These are phyloP conservation scores for Kwoniella botswanensis DNA, from an alignment of 768 basidiomycete genomes.

Conservation along the genomic window DNA sequence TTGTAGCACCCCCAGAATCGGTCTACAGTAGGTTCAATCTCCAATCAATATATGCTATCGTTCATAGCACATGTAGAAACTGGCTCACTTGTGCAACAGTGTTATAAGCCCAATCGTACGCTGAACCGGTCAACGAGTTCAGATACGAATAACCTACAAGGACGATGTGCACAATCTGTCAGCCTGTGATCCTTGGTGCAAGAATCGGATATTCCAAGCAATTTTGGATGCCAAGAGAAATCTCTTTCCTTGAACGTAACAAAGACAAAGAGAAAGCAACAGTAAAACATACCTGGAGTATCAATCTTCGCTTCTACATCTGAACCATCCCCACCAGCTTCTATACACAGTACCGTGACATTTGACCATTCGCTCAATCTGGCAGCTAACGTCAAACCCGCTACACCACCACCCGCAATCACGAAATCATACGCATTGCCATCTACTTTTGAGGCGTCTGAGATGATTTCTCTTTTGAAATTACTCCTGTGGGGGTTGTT, in stretches of 20 bases:
- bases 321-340: conserved; percentile 56
- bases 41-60: background rate
- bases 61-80: background rate
- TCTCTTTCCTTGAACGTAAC: background rate
- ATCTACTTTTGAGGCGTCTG: conserved; percentile 29
- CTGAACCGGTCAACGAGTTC: conserved; percentile 38
- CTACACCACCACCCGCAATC: conserved; percentile 63
- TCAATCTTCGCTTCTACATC: conserved; percentile 53
- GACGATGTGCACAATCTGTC: background rate
- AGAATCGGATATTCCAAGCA: too few species aligned
- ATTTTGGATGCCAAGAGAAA: background rate
- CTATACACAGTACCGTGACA: conserved; percentile 62
- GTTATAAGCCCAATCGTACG: conserved; percentile 50
- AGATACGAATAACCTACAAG: conserved; percentile 42
- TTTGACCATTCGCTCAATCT: conserved; percentile 63
- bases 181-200: background rate
- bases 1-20: conserved; percentile 32
- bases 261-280: background rate
- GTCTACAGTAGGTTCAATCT: conserved; percentile 3
- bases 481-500: conserved; percentile 38
- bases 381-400: conserved; percentile 62
- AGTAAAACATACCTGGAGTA: conserved; percentile 49
- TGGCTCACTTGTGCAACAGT: conserved; percentile 44
- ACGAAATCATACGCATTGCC: conserved; percentile 62
- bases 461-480: conserved; percentile 36